phyloP scores from a whole-genome alignment of 495 filamentous ascomycete genomes.

The Clavariopsis aquatica region DNA sequence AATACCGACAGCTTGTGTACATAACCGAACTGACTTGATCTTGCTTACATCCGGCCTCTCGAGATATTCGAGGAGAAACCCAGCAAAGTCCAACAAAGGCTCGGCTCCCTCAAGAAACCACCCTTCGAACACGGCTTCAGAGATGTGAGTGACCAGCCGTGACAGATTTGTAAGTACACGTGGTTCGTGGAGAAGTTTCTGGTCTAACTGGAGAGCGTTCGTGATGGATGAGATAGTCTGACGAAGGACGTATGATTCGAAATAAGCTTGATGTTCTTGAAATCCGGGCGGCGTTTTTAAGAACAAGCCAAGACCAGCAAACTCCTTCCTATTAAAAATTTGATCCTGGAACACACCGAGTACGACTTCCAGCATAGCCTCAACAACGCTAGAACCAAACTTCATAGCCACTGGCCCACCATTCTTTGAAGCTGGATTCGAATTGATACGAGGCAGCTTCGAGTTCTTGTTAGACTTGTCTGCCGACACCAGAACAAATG shows the following conservation, averaged over 20 bases:
- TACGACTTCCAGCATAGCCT: conserved; percentile 72
- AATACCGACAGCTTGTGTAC: conserved; percentile 71
- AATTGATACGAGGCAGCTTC: conserved; percentile 55
- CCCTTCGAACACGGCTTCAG: conserved; percentile 90
- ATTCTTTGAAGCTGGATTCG: conserved; percentile 61
- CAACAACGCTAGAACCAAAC: conserved; percentile 68
- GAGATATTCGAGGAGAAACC: conserved; percentile 79
- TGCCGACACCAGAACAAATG: conserved; percentile 83
- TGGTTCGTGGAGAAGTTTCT: conserved; percentile 74
- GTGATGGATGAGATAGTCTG: conserved; percentile 71
- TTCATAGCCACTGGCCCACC: conserved; percentile 51
- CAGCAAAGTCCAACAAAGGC: conserved; percentile 81
- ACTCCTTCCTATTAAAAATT: conserved; percentile 80
- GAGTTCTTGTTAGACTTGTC: conserved; percentile 58
- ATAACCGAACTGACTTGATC: conserved; percentile 84
- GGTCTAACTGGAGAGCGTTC: conserved; percentile 68
- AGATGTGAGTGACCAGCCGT: conserved; percentile 73
- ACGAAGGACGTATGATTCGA: conserved; percentile 84
- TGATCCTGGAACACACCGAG: conserved; percentile 80
- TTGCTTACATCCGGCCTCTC: conserved; percentile 79
- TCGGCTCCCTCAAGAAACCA: conserved; percentile 90
- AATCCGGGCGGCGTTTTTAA: conserved; percentile 90
- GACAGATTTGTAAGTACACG: conserved; percentile 82
- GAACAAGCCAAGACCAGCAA: conserved; percentile 83
- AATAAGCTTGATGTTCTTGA: conserved; percentile 89